Conservation (phyloP, 83 land plant genomes). For the Picea abies region DNA sequence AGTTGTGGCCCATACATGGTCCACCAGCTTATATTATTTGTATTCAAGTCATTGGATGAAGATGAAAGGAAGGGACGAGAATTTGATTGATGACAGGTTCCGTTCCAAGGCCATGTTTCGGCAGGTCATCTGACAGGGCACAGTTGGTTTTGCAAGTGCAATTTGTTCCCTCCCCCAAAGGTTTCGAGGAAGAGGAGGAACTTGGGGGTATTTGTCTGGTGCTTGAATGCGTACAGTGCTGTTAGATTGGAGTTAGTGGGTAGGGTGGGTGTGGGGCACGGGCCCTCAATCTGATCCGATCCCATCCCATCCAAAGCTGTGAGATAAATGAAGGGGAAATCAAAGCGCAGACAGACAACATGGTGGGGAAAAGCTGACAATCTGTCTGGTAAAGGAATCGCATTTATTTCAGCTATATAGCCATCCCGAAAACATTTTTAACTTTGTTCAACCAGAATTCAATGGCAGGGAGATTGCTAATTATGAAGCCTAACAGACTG, state of each 20-base stretch:
- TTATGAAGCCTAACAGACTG: neutral
- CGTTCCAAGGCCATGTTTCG: neutral
- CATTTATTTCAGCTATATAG: neutral
- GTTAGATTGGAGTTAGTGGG: neutral
- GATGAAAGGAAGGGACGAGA: neutral
- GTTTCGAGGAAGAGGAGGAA: constrained; percentile 2
- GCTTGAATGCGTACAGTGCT: neutral
- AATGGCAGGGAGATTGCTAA: neutral
- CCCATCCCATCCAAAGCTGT: neutral
- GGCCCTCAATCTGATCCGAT: neutral
- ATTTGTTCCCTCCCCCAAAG: neutral
- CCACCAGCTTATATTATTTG: neutral
- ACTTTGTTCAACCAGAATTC: neutral
- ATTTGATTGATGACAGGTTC: neutral
- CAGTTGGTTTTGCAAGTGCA: neutral
- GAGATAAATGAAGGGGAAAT: neutral
- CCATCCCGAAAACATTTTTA: neutral
- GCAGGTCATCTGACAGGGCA: no score
- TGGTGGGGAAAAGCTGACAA: neutral
- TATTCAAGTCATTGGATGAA: neutral
- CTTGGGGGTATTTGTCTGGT: constrained; percentile 4
- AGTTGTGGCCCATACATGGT: neutral
- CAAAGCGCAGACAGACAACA: neutral
- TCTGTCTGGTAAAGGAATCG: neutral
- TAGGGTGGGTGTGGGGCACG: neutral